Evolutionary conservation across 2,329 filamentous ascomycete genomes (phyloP), one percentile per base, ranked within the genome.

Genomic region (Epichloe uncinata): DNA sequence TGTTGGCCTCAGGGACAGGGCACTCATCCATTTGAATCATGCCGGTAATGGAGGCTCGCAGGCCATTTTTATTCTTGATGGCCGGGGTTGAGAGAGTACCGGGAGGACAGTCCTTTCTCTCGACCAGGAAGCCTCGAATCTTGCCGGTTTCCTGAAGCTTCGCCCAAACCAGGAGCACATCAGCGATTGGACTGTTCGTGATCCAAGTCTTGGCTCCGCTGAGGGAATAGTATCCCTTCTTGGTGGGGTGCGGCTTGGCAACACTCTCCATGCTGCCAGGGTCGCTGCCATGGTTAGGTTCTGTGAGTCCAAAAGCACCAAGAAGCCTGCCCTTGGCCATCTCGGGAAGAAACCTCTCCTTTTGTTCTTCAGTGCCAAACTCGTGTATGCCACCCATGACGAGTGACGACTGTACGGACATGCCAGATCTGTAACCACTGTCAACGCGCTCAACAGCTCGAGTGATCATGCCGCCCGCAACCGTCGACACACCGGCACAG

Each of bases 21-120:
- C 87, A 90, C 55, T 85, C 82, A 56, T 96, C 91, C 62, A 98
- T 77, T 58, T 95, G 89, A 57, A 98, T 96, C 93, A 97, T 97
- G 51, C 93, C 93, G 0, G 93, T 98, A 55, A 96, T 85, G 12
- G 87, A 95, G 12, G 93, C 93, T 52, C 93, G 78, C 34, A 98
- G 79, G 2, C 90, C 93, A 54, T 86, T 96, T 77, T 98, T 98
- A 72, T 97, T 81, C 73, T 94, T 94, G 66, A 98, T 84, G 12
- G 85, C 72, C 1, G 93, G 93, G 5, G 93, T 98, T 66, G 93
- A 88, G 13, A 98, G 74, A 0, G 90, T 94, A 2, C 93, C 91
- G 0, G 87, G 74, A 2, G 90, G 90, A 61, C 90, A 95, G 57
- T 87, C 77, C 57, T 81, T 80, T 57, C 91, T 79, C 68, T 98